Conservation (phyloP, 1,284 basidiomycete genomes). For the Naganishia sp. region DNA sequence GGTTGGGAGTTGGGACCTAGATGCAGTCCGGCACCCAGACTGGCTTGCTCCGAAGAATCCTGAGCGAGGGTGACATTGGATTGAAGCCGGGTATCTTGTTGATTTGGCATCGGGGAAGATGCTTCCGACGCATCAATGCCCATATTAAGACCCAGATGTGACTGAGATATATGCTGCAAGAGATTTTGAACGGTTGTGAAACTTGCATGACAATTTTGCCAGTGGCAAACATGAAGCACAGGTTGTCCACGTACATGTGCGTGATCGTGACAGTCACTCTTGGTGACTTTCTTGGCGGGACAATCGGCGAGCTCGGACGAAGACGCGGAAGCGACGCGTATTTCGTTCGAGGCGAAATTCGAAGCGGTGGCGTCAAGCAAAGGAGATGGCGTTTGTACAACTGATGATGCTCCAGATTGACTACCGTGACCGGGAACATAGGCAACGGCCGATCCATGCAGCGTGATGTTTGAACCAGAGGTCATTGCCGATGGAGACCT, state of each 20-base stretch:
- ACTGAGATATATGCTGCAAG: conserved; percentile 53
- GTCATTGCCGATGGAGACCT: not conserved
- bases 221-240: conserved; percentile 52
- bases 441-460: not conserved
- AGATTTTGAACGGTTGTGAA: conserved; percentile 56
- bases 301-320: not conserved
- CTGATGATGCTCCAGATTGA: conserved; percentile 13
- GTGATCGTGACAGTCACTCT: conserved; percentile 18
- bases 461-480: not conserved
- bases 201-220: conserved; percentile 55
- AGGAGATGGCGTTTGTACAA: conserved; percentile 16
- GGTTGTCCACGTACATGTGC: conserved; percentile 22
- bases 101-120: not conserved
- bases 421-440: not conserved
- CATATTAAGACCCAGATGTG: conserved; percentile 22
- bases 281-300: conserved; percentile 11
- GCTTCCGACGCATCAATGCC: not conserved
- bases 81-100: no score
- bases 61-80: no score
- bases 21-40: no score
- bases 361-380: not conserved
- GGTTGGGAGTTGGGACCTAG: no score
- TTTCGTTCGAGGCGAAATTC: not conserved
- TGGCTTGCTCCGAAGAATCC: no score
- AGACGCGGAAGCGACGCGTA: not conserved